A percentile compares a stretch with the other conserved stretches of the same genome.
phyloP scores from a whole-genome alignment of 805 yeast species.

The Tetrapisispora iriomotensis region DNA sequence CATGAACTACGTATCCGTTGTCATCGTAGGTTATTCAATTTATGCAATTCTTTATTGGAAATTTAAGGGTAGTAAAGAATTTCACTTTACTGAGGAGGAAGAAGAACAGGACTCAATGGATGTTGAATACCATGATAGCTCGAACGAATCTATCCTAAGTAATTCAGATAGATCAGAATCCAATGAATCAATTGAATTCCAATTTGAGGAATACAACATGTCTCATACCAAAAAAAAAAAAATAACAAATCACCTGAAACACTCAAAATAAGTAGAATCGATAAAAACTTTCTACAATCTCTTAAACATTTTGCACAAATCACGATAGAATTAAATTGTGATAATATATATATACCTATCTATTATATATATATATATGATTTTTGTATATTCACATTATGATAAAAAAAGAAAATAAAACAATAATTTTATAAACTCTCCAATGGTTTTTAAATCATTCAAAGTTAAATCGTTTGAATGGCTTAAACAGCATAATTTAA shows the following conservation, averaged over 20 bases:
- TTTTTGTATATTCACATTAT: too few species aligned
- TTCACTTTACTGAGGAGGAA: constrained; percentile 25
- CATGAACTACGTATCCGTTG: constrained; percentile 62
- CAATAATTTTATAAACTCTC: too few species aligned
- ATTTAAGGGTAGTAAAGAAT: constrained; percentile 29
- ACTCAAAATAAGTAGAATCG: background rate
- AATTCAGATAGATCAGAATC: background rate
- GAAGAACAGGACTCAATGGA: background rate
- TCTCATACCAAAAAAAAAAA: background rate
- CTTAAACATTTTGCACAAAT: too few species aligned
- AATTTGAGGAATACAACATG: background rate
- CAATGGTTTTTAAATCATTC: too few species aligned
- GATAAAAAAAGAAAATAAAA: too few species aligned
- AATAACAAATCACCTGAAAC: background rate
- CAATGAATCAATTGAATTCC: background rate
- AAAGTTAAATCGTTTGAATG: too few species aligned
- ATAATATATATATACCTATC: too few species aligned
- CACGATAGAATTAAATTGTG: too few species aligned
- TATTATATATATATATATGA: too few species aligned
- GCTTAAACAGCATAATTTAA: too few species aligned
- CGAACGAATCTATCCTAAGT: background rate
- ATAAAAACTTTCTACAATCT: too few species aligned
- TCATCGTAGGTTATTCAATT: constrained; percentile 37
- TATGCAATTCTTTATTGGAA: constrained; percentile 47
- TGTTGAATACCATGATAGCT: too few species aligned